phyloP scores from a whole-genome alignment of 2,329 filamentous ascomycete genomes.

The Knufia petricola region DNA sequence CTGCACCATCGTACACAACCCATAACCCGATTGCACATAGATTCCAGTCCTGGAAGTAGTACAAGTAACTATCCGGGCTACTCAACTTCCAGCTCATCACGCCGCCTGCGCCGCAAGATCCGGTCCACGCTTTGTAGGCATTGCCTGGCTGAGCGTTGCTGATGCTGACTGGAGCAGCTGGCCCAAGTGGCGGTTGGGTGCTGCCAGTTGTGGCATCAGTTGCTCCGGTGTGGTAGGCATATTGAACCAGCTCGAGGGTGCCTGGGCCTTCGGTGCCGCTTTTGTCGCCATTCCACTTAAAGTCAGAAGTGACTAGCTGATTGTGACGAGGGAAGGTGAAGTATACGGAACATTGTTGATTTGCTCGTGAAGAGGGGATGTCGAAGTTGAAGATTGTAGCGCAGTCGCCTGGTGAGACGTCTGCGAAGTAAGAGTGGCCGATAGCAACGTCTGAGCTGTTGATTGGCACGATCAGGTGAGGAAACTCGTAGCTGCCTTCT shows the following conservation, averaged over 20 bases:
- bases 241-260: slow-evolving; percentile 40
- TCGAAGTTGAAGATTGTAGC: slow-evolving; percentile 62
- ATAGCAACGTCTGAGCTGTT: slow-evolving; percentile 42
- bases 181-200: slow-evolving; percentile 36
- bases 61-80: slow-evolving; percentile 39
- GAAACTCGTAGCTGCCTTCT: slow-evolving; percentile 40
- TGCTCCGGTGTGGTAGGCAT: slow-evolving; percentile 29
- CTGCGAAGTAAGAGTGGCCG: slow-evolving; percentile 45
- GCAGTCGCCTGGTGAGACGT: slow-evolving; percentile 25
- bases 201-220: slow-evolving; percentile 46
- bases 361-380: slow-evolving; percentile 43
- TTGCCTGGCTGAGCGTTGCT: slow-evolving; percentile 42
- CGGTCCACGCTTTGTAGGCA: slow-evolving; percentile 43
- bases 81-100: slow-evolving; percentile 45
- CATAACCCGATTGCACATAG: slow-evolving; percentile 19
- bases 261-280: slow-evolving; percentile 29
- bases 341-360: slow-evolving; percentile 51
- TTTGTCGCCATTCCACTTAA: slow-evolving; percentile 39
- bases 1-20: slow-evolving; percentile 10
- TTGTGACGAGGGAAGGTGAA: slow-evolving; percentile 53
- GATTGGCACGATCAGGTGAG: slow-evolving; percentile 54
- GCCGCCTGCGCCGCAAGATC: slow-evolving; percentile 46
- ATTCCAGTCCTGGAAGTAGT: slow-evolving; percentile 58
- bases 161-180: slow-evolving; percentile 29
- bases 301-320: slow-evolving; percentile 50